Conservation (phyloP, 2,329 filamentous ascomycete species). For the Pseudocercospora pini-densiflorae region DNA sequence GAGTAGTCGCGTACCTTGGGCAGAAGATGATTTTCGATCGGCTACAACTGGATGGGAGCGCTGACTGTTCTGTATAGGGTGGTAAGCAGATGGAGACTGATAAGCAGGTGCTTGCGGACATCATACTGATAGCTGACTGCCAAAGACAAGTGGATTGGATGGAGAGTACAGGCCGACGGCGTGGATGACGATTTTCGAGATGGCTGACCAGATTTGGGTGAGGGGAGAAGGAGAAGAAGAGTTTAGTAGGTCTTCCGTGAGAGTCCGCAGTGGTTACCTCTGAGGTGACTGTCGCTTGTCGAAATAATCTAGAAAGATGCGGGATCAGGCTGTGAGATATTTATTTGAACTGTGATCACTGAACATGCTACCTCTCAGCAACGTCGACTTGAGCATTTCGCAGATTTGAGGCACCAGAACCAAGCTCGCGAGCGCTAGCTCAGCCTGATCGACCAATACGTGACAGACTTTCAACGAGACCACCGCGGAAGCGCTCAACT, state of each 20-base stretch:
- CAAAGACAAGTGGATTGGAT: background rate
- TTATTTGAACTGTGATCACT: background rate
- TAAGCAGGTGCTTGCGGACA: background rate
- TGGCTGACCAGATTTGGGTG: background rate
- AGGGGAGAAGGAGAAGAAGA: background rate
- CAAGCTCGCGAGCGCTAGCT: background rate
- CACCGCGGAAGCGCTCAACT: background rate
- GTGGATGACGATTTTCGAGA: background rate
- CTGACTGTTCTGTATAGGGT: background rate
- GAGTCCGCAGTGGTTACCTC: background rate
- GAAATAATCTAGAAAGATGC: background rate
- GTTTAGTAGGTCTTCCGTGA: background rate
- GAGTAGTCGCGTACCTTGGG: background rate
- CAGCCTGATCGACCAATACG: background rate
- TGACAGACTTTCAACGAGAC: background rate
- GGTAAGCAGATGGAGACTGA: background rate
- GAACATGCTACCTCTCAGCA: background rate
- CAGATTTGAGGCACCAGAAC: no score
- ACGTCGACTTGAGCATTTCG: background rate
- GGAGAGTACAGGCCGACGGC: background rate
- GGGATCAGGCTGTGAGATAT: background rate
- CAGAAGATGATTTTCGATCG: background rate
- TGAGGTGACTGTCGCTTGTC: background rate
- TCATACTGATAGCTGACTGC: background rate
- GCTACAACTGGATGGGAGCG: background rate